A percentile compares a stretch with the other conserved stretches of the same genome.
Conservation (phyloP, 306 rosid species). For the Vicia faba region DNA sequence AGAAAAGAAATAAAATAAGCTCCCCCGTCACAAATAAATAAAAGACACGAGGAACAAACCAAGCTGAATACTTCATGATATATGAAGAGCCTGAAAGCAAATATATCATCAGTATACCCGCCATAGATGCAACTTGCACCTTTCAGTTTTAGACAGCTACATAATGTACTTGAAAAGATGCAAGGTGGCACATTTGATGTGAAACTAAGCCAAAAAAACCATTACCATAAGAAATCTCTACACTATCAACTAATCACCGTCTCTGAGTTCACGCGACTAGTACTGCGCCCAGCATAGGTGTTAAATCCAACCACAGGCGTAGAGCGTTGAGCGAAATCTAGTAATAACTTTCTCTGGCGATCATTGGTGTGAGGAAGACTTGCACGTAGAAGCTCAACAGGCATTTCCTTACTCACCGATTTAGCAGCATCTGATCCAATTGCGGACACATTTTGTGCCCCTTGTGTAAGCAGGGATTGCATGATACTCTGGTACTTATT, state of each 20-base stretch:
- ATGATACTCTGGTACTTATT: conserved; percentile 55
- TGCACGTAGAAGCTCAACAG: conserved; percentile 58
- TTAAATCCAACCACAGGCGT: conserved; percentile 53
- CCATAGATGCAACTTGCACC: conserved; percentile 34
- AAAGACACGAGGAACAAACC: conserved; percentile 47
- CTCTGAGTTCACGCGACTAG: conserved; percentile 77
- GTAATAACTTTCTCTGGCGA: conserved; percentile 47
- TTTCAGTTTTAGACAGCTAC: conserved; percentile 37
- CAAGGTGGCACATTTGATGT: conserved; percentile 24
- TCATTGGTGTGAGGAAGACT: conserved; percentile 66
- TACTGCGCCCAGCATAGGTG: conserved; percentile 50
- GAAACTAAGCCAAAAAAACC: conserved; percentile 32
- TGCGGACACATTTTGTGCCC: conserved; percentile 39
- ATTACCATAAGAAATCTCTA: conserved; percentile 30
- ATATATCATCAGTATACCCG: conserved; percentile 38
- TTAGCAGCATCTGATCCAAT: conserved; percentile 53
- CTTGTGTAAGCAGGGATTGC: conserved; percentile 44
- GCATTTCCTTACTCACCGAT: conserved; percentile 54
- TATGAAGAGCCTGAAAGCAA: conserved; percentile 48
- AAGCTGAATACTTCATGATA: conserved; percentile 40
- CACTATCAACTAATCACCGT: conserved; percentile 64
- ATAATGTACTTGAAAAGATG: conserved; percentile 25
- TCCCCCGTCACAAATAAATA: conserved; percentile 44
- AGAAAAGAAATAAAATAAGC: conserved; percentile 66
- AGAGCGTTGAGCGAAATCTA: conserved; percentile 56